Conservation (phyloP, 176 grass and related monocot species). For the Ensete ventricosum region DNA sequence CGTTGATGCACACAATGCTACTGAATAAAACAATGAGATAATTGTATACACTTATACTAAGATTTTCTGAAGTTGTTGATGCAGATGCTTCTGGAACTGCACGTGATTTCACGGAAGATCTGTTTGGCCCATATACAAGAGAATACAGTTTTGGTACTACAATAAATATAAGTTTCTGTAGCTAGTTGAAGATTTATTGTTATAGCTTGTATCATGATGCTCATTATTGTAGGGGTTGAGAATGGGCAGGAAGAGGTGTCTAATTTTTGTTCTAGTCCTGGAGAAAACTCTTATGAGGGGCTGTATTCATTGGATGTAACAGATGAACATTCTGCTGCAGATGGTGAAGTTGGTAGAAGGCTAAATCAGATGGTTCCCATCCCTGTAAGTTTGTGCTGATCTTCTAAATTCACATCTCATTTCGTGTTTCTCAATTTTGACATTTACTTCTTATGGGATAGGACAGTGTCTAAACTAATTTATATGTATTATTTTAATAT, state of each 20-base stretch:
- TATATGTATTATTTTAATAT: neutral
- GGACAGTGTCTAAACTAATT: neutral
- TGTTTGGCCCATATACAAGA: slow-evolving; percentile 31
- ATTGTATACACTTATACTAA: neutral
- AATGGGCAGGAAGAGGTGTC: slow-evolving; percentile 23
- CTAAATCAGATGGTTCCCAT: slow-evolving; percentile 60
- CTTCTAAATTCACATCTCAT: neutral
- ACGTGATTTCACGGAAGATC: slow-evolving; percentile 28
- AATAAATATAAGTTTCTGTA: neutral
- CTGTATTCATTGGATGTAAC: slow-evolving; percentile 30
- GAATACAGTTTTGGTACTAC: slow-evolving; percentile 34
- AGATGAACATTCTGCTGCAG: slow-evolving; percentile 46
- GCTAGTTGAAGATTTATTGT: neutral
- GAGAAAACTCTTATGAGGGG: slow-evolving; percentile 21
- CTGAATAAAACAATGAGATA: slow-evolving; percentile 1
- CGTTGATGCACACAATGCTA: neutral
- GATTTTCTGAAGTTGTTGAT: slow-evolving; percentile 23
- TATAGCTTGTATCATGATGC: neutral
- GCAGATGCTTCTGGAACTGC: slow-evolving; percentile 30
- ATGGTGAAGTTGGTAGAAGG: slow-evolving; percentile 55
- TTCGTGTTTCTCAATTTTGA: neutral
- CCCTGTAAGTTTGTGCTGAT: slow-evolving; percentile 33
- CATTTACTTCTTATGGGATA: neutral
- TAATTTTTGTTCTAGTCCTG: slow-evolving; percentile 51
- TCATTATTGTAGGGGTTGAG: slow-evolving; percentile 30